These are phyloP conservation scores for Suhomyces chickasaworum DNA, from an alignment of 1,139 yeast genomes.

Conservation along the genomic window DNA sequence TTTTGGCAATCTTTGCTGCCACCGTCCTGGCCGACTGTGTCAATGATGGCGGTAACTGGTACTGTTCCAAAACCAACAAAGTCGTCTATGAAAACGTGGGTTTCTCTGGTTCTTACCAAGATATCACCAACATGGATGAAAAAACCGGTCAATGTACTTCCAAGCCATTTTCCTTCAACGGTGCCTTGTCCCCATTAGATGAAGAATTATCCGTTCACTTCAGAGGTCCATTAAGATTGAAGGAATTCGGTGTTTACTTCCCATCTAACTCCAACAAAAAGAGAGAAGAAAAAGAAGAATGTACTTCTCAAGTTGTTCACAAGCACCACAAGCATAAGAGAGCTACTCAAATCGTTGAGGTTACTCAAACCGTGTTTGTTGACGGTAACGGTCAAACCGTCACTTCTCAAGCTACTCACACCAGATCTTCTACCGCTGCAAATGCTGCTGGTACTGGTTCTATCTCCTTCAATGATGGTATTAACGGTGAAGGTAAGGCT, in stretches of 20 bases:
- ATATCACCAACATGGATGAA: constrained; percentile 57
- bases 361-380: constrained; percentile 73
- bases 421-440: constrained; percentile 6
- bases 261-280: constrained; percentile 31
- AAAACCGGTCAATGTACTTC: constrained; percentile 56
- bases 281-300: constrained; percentile 42
- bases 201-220: constrained; percentile 77
- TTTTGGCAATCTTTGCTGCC: constrained; percentile 31
- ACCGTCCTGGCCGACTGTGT: constrained; percentile 44
- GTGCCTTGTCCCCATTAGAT: constrained; percentile 66
- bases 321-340: constrained; percentile 66
- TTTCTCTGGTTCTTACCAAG: constrained; percentile 61
- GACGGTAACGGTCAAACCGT: constrained; percentile 56
- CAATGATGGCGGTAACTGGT: constrained; percentile 71
- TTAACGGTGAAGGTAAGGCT: constrained; percentile 15
- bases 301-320: constrained; percentile 41
- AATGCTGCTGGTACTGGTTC: constrained; percentile 8
- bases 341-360: constrained; percentile 64
- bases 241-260: constrained; percentile 66
- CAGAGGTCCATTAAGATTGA: constrained; percentile 71
- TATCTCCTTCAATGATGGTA: constrained; percentile 17
- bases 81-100: constrained; percentile 71
- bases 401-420: constrained; percentile 23
- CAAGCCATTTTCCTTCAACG: constrained; percentile 51
- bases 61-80: constrained; percentile 70